Evolutionary conservation across 768 basidiomycete species (phyloP), one percentile per base, ranked within the genome.

Genomic region (Pisolithus orientalis): DNA sequence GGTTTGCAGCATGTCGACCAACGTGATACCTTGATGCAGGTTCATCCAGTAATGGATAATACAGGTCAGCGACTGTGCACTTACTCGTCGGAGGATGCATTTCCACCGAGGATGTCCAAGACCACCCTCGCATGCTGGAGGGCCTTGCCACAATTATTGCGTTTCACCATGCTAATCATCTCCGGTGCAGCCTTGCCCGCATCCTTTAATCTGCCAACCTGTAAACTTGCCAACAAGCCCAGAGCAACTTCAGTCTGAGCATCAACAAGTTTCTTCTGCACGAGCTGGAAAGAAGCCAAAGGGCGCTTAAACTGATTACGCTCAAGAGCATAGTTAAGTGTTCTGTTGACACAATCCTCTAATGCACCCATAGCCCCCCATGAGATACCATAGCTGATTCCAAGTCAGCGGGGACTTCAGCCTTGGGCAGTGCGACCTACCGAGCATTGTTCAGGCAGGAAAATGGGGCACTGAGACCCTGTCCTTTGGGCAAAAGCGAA

Each of bases 351-450:
- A 63, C 92, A 96, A 60, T 96, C 91, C 66, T 98, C 94, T 27
- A 98, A 79, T 2, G 94, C 87, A 28, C 95, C 95, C 82, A 98
- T 94, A 1, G 89, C 87, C 49, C 94, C 94, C 90, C 93, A 97
- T 1, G 89, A 87, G 57, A 95, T 95, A 28, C 92, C 91, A 63
- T 73, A 90, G 60, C 90, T 84, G 40, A 32, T 40, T 21, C 44
- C n/a, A 44, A 17, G 45, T 37, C 51, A 28, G 28, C 32, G 1
- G n/a, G 16, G n/a, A 37, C 38, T 31, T 31, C 29, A 14, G 14
- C 6, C 11, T 6, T 3, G 25, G 13, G 24, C 29, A 46, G 38
- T 16, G 25, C 10, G 4, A 54, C 67, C 13, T 59, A 83, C 77
- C 90, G 76, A 24, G 93, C 94, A 44, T 80, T 93, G 69, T 96